Conservation (phyloP, 352 stramenopile species). For the Globisporangium okanoganense region DNA sequence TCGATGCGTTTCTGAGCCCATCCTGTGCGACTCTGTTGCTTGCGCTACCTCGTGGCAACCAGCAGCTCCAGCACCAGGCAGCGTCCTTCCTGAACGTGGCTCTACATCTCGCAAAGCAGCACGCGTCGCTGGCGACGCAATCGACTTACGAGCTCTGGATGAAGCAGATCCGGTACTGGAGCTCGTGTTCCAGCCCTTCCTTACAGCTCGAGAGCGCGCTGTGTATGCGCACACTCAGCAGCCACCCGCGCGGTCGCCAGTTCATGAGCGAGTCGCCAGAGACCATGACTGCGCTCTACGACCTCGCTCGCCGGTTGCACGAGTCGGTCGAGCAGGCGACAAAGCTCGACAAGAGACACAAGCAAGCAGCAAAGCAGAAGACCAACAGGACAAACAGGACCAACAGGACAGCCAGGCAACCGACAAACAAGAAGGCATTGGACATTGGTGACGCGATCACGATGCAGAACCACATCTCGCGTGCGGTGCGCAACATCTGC, state of each 20-base stretch:
- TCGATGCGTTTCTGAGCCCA: conserved; percentile 35
- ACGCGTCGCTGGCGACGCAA: conserved; percentile 24
- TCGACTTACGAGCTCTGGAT: conserved; percentile 64
- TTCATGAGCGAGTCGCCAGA: conserved; percentile 44
- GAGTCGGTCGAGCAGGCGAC: conserved; percentile 14
- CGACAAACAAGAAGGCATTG: background rate
- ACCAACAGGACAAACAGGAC: background rate
- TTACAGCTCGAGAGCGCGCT: conserved; percentile 40
- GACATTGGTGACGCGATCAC: background rate
- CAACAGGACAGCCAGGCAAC: background rate
- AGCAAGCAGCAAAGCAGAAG: background rate
- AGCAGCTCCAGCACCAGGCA: conserved; percentile 38
- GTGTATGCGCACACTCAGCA: conserved; percentile 54
- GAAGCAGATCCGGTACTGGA: conserved; percentile 51
- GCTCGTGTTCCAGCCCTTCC: background rate
- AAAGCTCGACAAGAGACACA: background rate
- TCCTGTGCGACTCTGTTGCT: conserved; percentile 35
- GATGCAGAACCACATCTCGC: conserved; percentile 31
- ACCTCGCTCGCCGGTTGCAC: conserved; percentile 43
- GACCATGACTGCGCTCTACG: conserved; percentile 52
- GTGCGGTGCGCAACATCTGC: conserved; percentile 57
- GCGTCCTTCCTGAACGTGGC: conserved; percentile 41
- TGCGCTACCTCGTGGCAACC: conserved; percentile 29
- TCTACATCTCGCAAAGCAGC: conserved; percentile 39
- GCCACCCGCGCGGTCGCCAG: conserved; percentile 40